Conservation (phyloP, 805 yeast species). For the Hanseniaspora singularis region DNA sequence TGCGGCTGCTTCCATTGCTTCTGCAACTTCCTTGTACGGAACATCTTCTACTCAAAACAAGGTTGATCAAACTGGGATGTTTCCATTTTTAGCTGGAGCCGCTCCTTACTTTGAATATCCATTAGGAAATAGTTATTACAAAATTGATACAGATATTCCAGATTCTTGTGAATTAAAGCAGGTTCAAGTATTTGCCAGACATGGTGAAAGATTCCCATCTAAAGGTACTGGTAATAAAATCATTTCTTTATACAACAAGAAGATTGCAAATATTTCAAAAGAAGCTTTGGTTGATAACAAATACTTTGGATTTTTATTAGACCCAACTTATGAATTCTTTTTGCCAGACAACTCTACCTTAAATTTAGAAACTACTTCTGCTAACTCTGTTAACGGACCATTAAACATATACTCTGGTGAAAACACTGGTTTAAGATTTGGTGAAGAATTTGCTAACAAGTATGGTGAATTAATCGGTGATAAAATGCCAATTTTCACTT, state of each 20-base stretch:
- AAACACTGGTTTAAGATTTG: constrained; percentile 34
- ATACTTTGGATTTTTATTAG: constrained; percentile 42
- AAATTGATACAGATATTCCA: constrained; percentile 40
- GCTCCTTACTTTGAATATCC: constrained; percentile 43
- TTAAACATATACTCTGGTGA: constrained; percentile 37
- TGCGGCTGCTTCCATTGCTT: not conserved
- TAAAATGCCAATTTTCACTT: constrained; percentile 37
- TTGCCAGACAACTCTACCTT: constrained; percentile 31
- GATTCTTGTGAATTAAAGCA: constrained; percentile 46
- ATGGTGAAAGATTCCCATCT: constrained; percentile 69
- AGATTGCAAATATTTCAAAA: constrained; percentile 27
- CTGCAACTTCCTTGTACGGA: constrained; percentile 1
- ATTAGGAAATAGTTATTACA: constrained; percentile 33
- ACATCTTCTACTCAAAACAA: not conserved
- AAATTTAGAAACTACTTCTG: constrained; percentile 33
- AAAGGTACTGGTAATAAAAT: constrained; percentile 25
- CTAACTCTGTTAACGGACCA: constrained; percentile 19
- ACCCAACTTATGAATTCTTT: constrained; percentile 35
- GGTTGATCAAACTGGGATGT: constrained; percentile 26
- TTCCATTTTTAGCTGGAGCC: constrained; percentile 42
- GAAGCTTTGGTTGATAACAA: constrained; percentile 27
- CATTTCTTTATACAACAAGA: constrained; percentile 1
- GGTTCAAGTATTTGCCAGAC: constrained; percentile 61
- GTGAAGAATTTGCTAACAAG: constrained; percentile 34
- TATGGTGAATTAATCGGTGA: constrained; percentile 33